phyloP scores from a whole-genome alignment of 2,329 filamentous ascomycete species.

The Pseudogymnoascus pannorum region DNA sequence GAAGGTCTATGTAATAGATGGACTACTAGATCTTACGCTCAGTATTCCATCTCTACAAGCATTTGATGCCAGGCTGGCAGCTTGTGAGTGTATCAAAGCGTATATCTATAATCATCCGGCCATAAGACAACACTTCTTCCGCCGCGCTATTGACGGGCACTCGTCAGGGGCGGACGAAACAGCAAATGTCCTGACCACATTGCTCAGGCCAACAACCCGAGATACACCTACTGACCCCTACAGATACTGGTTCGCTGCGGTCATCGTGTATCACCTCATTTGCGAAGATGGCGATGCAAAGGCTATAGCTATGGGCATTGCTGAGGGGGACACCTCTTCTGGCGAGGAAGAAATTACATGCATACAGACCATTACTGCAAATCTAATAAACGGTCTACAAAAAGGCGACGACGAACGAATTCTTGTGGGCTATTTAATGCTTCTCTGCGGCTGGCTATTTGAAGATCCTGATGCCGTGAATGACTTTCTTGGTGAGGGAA shows the following conservation, averaged over 20 bases:
- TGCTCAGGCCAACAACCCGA: conserved; percentile 60
- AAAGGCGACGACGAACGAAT: conserved; percentile 71
- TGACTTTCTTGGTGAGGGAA: conserved; percentile 86
- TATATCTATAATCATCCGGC: conserved; percentile 79
- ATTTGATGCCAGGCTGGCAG: conserved; percentile 76
- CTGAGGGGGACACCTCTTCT: conserved; percentile 78
- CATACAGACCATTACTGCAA: conserved; percentile 79
- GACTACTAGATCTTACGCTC: conserved; percentile 74
- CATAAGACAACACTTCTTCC: conserved; percentile 78
- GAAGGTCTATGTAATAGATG: conserved; percentile 86
- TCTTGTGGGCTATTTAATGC: conserved; percentile 78
- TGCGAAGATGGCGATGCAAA: conserved; percentile 77
- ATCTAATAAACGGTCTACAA: conserved; percentile 74
- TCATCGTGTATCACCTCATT: conserved; percentile 78
- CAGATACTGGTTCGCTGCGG: conserved; percentile 80
- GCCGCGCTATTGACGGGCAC: conserved; percentile 84
- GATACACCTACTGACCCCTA: conserved; percentile 70
- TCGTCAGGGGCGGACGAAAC: conserved; percentile 69
- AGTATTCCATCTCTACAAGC: conserved; percentile 57
- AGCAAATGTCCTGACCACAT: conserved; percentile 78
- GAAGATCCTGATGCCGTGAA: conserved; percentile 88
- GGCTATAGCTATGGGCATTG: conserved; percentile 68
- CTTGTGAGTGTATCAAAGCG: conserved; percentile 84
- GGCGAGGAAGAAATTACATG: conserved; percentile 94
- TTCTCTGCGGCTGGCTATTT: conserved; percentile 83